Percentiles rank a stretch among this genome's conserved stretches.
Evolutionary conservation across 345 rosid species (phyloP).

Genomic region (Syzygium grande): DNA sequence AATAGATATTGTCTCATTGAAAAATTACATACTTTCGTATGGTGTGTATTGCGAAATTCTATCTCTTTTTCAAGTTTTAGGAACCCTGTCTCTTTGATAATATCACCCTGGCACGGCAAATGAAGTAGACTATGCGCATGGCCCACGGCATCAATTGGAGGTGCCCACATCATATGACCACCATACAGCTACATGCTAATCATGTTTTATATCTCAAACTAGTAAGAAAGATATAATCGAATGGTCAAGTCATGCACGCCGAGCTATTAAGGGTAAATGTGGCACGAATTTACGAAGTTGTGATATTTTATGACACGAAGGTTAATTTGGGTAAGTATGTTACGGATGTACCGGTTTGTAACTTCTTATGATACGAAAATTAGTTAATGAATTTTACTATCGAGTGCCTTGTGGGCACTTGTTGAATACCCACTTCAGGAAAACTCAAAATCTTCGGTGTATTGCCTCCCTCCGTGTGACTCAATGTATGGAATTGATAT

Average conservation of each 20-base stretch:
- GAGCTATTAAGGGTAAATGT: background rate
- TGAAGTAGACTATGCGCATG: background rate
- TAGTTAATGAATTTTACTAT: too few relatives aligned
- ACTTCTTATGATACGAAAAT: too few relatives aligned
- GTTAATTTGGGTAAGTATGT: too few relatives aligned
- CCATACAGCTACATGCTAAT: background rate
- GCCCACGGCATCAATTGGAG: background rate
- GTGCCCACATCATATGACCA: background rate
- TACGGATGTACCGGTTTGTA: accelerated
- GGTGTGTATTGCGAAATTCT: background rate
- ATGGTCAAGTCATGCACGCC: background rate
- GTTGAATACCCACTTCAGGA: too few relatives aligned
- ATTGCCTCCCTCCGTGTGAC: too few relatives aligned
- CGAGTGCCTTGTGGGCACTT: too few relatives aligned
- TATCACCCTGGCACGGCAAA: background rate
- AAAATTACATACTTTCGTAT: background rate
- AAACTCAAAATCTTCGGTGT: too few relatives aligned
- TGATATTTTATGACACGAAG: background rate
- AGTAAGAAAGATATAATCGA: background rate
- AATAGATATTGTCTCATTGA: background rate
- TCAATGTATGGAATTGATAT: too few relatives aligned
- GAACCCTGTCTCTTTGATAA: too few relatives aligned
- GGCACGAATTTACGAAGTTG: too few relatives aligned
- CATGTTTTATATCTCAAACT: background rate
- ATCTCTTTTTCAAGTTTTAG: background rate